Evolutionary conservation across 2,329 filamentous ascomycete species (phyloP), one percentile per base, ranked within the genome.

Genomic region (Penicillium expansum): DNA sequence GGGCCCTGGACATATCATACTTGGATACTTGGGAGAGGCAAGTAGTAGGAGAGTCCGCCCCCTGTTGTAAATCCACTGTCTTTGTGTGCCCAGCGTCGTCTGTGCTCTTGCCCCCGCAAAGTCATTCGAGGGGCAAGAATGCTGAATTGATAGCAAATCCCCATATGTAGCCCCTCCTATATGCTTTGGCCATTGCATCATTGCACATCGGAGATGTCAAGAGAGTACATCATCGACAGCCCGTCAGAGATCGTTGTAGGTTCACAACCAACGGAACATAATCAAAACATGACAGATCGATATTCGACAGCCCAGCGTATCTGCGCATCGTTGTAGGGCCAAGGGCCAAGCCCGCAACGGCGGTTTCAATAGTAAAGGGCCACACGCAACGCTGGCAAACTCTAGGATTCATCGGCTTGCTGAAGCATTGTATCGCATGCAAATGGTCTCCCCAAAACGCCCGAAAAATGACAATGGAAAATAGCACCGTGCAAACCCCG

Each of bases 351-450:
- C 45, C 45, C 24, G 16, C 52, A 43, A 29, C 29, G 24, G 38
- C 20, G 29, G 8, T 18, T 33, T 44, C 37, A 42, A 53, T 38
- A 37, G 32, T 35, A 29, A 54, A 47, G 30, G 27, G 20, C 18
- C 43, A 30, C 33, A 22, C n/a, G 32, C 42, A 53, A 53, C 32
- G 27, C 18, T 7, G 41, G 42, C 20, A 39, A 56, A 47, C 35
- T 35, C 54, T n/a, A 47, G 33, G 13, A 56, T 45, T 41, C 33
- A 47, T 37, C 35, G 41, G 32, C 48, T 39, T 45, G 48, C 54
- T 56, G 48, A 37, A 56, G 52, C 54, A 30, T 47, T 52, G 38
- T 54, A 43, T 44, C 42, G 54, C 54, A 56, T 56, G 54, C 54
- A 52, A 52, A 56, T 56, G 48, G 39, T 52, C 18, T 48, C 27